Evolutionary conservation across 768 basidiomycete genomes (phyloP), one percentile per base, ranked within the genome.

Genomic region (Podaxis sp.): DNA sequence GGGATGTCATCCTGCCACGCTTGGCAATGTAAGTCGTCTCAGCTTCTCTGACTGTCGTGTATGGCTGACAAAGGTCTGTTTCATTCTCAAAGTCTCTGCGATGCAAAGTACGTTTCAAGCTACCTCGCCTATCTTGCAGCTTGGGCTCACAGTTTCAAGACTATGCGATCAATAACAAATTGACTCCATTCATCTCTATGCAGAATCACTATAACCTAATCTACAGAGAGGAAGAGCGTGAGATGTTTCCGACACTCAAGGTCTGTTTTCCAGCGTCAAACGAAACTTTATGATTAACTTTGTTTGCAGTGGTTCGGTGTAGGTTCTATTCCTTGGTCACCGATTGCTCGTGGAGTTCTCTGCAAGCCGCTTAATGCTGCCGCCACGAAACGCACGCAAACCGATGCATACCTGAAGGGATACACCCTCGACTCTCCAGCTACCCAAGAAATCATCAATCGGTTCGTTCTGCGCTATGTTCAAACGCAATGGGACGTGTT

Each of bases 161-260:
- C 65, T 87, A 87, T 65, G 86, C 85, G 0, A 81, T 86, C 57
- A 68, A 76, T 44, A 81, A 87, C 71, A 77, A 79, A 5, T 70
- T 84, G 1, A 83, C 81, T 0, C 82, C 80, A 2, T 87, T 87
- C 72, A 82, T 87, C 63, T 82, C 83, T 0, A 86, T 88, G 85
- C 86, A 87, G 71, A 87, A 87, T 65, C 82, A 84, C 64, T 80
- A 88, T 67, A 82, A 70, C 59, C 70, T 85, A 21, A 65, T 83
- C 10, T 88, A 88, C 65, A 74, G 87, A 6, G 87, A 88, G 67
- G 86, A 88, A 68, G 86, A 84, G 62, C 73, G 83, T 0, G 82
- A 83, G 62, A 82, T 85, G 79, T 81, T 85, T 63, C 86, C 87
- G 0, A 80, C 79, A 0, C 69, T 83, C 47, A 83, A 82, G 73